Conservation (phyloP, 2,329 filamentous ascomycete species). For the Sphaerulina populicola region DNA sequence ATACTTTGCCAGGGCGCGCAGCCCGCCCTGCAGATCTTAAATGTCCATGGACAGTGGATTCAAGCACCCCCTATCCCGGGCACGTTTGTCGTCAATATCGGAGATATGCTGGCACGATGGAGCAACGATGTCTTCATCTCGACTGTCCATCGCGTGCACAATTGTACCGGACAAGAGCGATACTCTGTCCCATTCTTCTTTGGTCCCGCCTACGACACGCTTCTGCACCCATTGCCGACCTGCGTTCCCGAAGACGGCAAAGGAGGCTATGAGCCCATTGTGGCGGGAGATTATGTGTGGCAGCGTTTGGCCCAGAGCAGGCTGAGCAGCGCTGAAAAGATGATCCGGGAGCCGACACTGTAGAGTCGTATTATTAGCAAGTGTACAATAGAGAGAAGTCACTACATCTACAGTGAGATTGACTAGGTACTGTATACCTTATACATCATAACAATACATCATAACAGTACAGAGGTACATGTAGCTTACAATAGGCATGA, state of each 20-base stretch:
- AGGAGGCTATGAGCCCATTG: conserved; percentile 19
- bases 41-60: conserved; percentile 37
- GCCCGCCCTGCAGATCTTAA: conserved; percentile 23
- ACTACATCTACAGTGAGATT: too few species aligned
- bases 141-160: conserved; percentile 42
- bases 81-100: conserved; percentile 45
- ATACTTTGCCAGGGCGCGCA: conserved; percentile 19
- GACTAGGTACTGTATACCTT: too few species aligned
- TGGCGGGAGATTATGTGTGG: conserved; percentile 24
- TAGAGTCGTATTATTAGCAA: too few species aligned
- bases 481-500: too few species aligned
- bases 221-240: conserved; percentile 17
- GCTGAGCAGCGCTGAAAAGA: conserved; percentile 15
- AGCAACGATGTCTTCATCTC: conserved; percentile 40
- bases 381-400: too few species aligned
- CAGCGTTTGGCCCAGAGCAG: conserved; percentile 18
- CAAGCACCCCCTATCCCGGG: conserved; percentile 39
- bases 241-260: conserved; percentile 14
- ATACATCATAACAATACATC: too few species aligned
- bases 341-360: conserved; percentile 1
- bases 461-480: too few species aligned
- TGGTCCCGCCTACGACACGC: conserved; percentile 34
- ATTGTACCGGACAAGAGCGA: conserved; percentile 35
- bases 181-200: conserved; percentile 46
- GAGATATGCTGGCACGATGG: conserved; percentile 45